Evolutionary conservation across 2,329 filamentous ascomycete genomes (phyloP), one percentile per base, ranked within the genome.

Genomic region (Rutstroemia sydowiana): DNA sequence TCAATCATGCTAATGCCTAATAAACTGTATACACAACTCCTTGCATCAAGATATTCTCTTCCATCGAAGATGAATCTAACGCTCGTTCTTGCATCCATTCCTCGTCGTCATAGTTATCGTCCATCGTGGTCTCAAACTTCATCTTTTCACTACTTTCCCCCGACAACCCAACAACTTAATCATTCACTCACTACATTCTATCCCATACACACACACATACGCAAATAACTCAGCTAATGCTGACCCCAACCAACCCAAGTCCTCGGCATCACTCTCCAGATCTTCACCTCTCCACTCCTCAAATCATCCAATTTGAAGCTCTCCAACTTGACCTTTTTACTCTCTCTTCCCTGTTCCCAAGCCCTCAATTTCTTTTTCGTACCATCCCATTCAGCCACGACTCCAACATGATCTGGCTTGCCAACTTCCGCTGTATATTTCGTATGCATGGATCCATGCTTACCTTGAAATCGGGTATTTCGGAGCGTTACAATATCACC

Each of bases 371-470:
- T 96, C 78, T 95, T 95, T 79, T 96, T 95, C 37, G 89, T 95
- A 3, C 93, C 93, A 68, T 98, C 93, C 93, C 93, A 98, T 68
- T 98, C 93, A 9, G 89, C 81, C 3, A 98, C 92, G 2, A 98
- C 74, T 2, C 81, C 93, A 0, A 97, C 92, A 64, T 98, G 93
- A 9, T 80, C 88, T 3, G 81, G 81, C 66, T 88, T 93, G 58
- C 90, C 91, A 1, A 96, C 88, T 61, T 98, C 93, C 48, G 82
- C 74, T 45, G 77, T 84, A 69, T 98, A 98, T 69, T 96, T 97
- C 59, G 88, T 86, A 66, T 97, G 91, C 87, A 98, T 91, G 4
- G 90, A 80, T 1, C 93, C 93, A 61, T 92, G 88, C 69, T 96
- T 95, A 54, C 93, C 93, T 69, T 96, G 89, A 72, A 98, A 96